phyloP scores from a whole-genome alignment of 2,329 filamentous ascomycete genomes.

The Macrophomina phaseolina region DNA sequence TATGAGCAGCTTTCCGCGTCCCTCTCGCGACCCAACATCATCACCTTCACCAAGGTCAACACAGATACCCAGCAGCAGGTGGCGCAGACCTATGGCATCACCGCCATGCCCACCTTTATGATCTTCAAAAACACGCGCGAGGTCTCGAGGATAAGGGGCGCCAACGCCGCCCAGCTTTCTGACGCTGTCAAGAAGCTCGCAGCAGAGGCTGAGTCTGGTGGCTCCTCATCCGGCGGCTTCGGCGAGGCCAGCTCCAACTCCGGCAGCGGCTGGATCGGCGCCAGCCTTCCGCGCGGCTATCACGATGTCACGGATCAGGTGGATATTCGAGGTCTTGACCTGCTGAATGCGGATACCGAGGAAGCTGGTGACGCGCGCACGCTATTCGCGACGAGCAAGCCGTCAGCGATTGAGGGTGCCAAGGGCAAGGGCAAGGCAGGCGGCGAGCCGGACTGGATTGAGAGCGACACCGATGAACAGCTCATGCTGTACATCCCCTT shows the following conservation, averaged over 20 bases:
- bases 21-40: conserved; percentile 72
- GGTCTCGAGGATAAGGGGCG: conserved; percentile 73
- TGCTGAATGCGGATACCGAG: conserved; percentile 84
- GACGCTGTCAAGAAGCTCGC: conserved; percentile 73
- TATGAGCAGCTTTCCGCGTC: conserved; percentile 77
- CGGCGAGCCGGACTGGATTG: conserved; percentile 78
- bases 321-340: conserved; percentile 78
- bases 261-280: conserved; percentile 70
- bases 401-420: conserved; percentile 56
- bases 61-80: conserved; percentile 78
- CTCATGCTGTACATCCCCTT: conserved; percentile 92
- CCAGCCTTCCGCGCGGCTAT: conserved; percentile 78
- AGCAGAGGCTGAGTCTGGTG: conserved; percentile 62
- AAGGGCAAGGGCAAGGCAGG: conserved; percentile 62
- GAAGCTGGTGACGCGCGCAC: conserved; percentile 70
- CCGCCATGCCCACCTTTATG: conserved; percentile 88
- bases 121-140: conserved; percentile 73
- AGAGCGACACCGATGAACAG: conserved; percentile 97
- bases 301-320: conserved; percentile 81
- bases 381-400: conserved; percentile 74
- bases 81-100: conserved; percentile 73
- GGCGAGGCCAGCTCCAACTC: conserved; percentile 52
- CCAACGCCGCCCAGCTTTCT: conserved; percentile 73
- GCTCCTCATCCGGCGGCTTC: conserved; percentile 48
- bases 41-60: conserved; percentile 89